Percentiles rank a stretch among this genome's conserved stretches.
phyloP scores from a whole-genome alignment of 225 moss, liverwort and hornwort species.

The Sphagnum contortum region DNA sequence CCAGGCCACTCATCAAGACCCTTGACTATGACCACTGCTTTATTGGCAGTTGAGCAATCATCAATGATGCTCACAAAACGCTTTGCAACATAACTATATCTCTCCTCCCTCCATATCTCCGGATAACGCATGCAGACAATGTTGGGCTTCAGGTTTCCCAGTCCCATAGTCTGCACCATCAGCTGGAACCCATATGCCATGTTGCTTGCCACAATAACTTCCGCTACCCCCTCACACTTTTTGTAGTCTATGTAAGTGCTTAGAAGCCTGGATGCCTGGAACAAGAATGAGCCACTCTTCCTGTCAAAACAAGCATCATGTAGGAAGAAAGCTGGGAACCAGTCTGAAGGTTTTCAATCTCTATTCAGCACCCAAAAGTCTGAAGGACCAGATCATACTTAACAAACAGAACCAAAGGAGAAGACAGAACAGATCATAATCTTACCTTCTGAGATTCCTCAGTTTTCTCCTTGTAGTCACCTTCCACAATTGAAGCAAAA shows the following conservation, averaged over 20 bases:
- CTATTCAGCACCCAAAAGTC: too few species aligned
- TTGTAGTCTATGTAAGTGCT: conserved; percentile 89
- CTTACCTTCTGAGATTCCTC: conserved; percentile 70
- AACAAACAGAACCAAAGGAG: too few species aligned
- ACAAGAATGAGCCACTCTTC: not conserved
- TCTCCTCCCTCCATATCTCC: conserved; percentile 91
- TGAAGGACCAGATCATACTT: too few species aligned
- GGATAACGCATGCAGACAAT: conserved; percentile 99
- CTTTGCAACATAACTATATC: conserved; percentile 55
- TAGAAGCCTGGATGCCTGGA: conserved; percentile 77
- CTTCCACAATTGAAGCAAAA: conserved; percentile 92
- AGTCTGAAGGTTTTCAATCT: too few species aligned
- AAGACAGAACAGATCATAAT: too few species aligned
- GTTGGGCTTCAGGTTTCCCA: conserved; percentile 95
- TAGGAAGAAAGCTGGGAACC: too few species aligned
- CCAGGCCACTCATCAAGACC: conserved; percentile 99
- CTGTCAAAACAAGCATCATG: too few species aligned
- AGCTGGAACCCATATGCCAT: conserved; percentile 86
- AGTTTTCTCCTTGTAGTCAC: conserved; percentile 86
- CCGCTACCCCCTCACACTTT: conserved; percentile 97
- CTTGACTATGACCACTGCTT: conserved; percentile 97
- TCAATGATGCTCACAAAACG: conserved; percentile 91
- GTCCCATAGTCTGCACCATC: conserved; percentile 96
- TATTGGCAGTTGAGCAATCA: conserved; percentile 90
- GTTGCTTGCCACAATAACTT: conserved; percentile 85